A percentile compares a stretch with the other conserved stretches of the same genome.
These are phyloP conservation scores for Venturia pyrina DNA, from an alignment of 2,329 filamentous ascomycete genomes.

Conservation along the genomic window DNA sequence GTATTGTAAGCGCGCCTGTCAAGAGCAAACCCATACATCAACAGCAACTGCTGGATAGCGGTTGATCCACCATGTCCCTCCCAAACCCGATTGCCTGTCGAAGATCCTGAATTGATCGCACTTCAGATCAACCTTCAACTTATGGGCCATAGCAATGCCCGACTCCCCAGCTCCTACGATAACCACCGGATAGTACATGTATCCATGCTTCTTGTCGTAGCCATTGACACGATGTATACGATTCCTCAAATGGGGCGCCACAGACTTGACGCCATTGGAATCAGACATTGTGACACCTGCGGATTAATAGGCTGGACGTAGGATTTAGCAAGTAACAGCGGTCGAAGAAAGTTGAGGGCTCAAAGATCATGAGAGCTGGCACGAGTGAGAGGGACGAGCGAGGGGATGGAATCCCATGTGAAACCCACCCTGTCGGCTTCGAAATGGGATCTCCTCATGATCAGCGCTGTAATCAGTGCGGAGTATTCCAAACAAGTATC, in stretches of 20 bases:
- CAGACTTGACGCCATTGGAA: neutral
- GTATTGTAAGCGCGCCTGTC: neutral
- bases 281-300: neutral
- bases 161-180: conserved; percentile 54
- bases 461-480: neutral
- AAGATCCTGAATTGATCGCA: conserved; percentile 53
- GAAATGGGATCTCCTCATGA: neutral
- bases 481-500: neutral
- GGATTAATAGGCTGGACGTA: neutral
- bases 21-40: conserved; percentile 16
- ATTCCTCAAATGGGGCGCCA: conserved; percentile 16
- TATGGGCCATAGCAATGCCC: conserved; percentile 51
- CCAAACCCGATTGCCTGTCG: conserved; percentile 46
- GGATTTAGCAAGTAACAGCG: neutral
- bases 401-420: neutral
- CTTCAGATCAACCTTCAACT: conserved; percentile 46
- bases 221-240: conserved; percentile 28
- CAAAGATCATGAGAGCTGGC: neutral
- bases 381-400: too few relatives aligned
- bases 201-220: conserved; percentile 27
- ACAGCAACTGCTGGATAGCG: conserved; percentile 42
- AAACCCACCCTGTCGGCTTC: neutral
- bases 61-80: conserved; percentile 57
- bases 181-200: conserved; percentile 38
- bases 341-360: neutral